Percentiles rank a stretch among this genome's conserved stretches.
phyloP scores from a whole-genome alignment of 306 rosid species.

The Medicago arabica region DNA sequence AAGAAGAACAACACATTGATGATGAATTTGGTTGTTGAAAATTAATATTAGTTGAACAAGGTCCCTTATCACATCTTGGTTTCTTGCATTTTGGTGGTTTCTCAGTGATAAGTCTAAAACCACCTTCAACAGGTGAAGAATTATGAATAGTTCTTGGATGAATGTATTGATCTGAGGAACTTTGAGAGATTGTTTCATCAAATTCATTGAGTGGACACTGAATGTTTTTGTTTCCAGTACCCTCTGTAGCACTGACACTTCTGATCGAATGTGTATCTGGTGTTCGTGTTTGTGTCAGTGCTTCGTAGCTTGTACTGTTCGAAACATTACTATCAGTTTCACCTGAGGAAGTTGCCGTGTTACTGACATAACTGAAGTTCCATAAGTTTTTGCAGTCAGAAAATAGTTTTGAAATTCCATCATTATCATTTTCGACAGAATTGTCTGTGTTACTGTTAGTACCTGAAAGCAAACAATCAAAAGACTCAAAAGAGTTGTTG shows the following conservation, averaged over 20 bases:
- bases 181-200: constrained; percentile 53
- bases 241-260: background rate
- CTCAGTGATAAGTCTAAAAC: constrained; percentile 58
- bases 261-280: no score
- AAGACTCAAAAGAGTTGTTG: constrained; percentile 42
- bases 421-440: constrained; percentile 46
- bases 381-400: constrained; percentile 59
- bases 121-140: constrained; percentile 47
- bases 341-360: constrained; percentile 57
- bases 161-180: constrained; percentile 40
- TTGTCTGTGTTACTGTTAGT: constrained; percentile 47
- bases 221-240: constrained; percentile 26
- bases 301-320: constrained; percentile 10
- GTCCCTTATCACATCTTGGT: constrained; percentile 61
- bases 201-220: constrained; percentile 37
- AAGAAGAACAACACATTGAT: constrained; percentile 48
- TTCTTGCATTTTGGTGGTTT: constrained; percentile 62
- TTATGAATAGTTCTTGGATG: constrained; percentile 36
- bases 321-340: constrained; percentile 57
- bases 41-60: constrained; percentile 69
- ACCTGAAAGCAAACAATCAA: constrained; percentile 49
- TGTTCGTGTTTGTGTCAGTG: background rate
- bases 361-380: constrained; percentile 55
- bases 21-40: constrained; percentile 77
- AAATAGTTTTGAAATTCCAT: constrained; percentile 64